Percentiles rank a stretch among this genome's conserved stretches.
Conservation (phyloP, 441 rosid genomes). For the Kokia cookei region DNA sequence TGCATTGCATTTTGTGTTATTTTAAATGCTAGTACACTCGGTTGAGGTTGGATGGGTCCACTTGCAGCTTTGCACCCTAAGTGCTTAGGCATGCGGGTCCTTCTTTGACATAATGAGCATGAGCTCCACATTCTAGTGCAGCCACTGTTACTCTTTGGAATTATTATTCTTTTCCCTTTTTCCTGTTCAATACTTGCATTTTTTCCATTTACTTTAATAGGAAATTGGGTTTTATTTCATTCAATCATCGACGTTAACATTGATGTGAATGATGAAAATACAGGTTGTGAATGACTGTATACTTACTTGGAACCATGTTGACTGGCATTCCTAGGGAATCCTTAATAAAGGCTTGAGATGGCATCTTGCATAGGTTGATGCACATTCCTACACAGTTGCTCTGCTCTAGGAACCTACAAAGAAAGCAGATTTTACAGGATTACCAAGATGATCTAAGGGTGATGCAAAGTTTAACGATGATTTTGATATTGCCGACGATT, state of each 20-base stretch:
- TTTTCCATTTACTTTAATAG: slow-evolving; percentile 10
- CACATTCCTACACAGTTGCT: slow-evolving; percentile 90
- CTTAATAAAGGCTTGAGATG: slow-evolving; percentile 73
- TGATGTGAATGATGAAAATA: neutral
- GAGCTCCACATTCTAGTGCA: slow-evolving; percentile 62
- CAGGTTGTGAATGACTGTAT: neutral
- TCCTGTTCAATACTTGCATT: slow-evolving; percentile 8
- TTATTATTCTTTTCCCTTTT: slow-evolving; percentile 16
- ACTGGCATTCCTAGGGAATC: slow-evolving; percentile 78
- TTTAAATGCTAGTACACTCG: slow-evolving; percentile 21
- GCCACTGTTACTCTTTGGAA: slow-evolving; percentile 28
- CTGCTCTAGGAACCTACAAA: slow-evolving; percentile 80
- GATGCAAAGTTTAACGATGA: slow-evolving; percentile 23
- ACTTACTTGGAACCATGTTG: slow-evolving; percentile 89
- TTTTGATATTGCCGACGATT: slow-evolving; percentile 16
- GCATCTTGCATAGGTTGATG: slow-evolving; percentile 77
- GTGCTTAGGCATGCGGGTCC: slow-evolving; percentile 58
- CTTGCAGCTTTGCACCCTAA: slow-evolving; percentile 53
- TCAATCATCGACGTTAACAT: neutral
- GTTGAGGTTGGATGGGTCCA: slow-evolving; percentile 36
- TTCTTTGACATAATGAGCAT: slow-evolving; percentile 42
- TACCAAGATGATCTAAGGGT: slow-evolving; percentile 14
- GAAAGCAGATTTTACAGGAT: neutral
- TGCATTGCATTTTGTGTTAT: slow-evolving; percentile 7
- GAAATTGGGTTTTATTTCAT: neutral